Evolutionary conservation across 495 filamentous ascomycete genomes (phyloP).

Genomic region (Penicillium paradoxum): DNA sequence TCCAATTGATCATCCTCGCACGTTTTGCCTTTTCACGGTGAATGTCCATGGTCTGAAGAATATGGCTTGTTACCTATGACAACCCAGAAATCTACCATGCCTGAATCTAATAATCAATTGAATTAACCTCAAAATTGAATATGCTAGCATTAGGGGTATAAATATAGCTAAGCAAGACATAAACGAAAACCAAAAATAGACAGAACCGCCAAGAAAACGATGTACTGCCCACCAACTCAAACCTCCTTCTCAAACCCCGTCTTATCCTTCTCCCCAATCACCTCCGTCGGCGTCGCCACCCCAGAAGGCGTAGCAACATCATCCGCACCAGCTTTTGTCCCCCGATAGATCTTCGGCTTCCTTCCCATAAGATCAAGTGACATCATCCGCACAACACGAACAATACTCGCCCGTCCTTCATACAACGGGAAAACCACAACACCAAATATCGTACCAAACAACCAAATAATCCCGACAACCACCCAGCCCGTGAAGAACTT

Average conservation of each 20-base stretch:
- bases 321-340: constrained; percentile 10
- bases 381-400: constrained; percentile 60
- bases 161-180: not conserved
- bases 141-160: constrained; percentile 14
- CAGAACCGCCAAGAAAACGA: not conserved
- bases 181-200: not conserved
- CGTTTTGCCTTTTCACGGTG: not conserved
- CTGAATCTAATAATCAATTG: not conserved
- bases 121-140: not conserved
- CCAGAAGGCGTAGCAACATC: constrained; percentile 27
- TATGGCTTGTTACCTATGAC: not conserved
- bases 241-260: constrained; percentile 7
- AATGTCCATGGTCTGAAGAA: not conserved
- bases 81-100: too few species aligned
- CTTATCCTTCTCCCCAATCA: constrained; percentile 25
- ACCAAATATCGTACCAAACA: constrained; percentile 67
- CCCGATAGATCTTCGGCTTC: constrained; percentile 32
- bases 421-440: constrained; percentile 82
- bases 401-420: constrained; percentile 69
- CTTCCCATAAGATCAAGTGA: constrained; percentile 63
- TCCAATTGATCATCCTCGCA: not conserved
- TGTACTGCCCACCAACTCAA: not conserved
- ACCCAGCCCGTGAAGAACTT: constrained; percentile 94
- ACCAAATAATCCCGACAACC: constrained; percentile 78
- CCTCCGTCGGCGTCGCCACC: constrained; percentile 29